Conservation (phyloP, 2,329 filamentous ascomycete species). For the Pseudopithomyces chartarum region DNA sequence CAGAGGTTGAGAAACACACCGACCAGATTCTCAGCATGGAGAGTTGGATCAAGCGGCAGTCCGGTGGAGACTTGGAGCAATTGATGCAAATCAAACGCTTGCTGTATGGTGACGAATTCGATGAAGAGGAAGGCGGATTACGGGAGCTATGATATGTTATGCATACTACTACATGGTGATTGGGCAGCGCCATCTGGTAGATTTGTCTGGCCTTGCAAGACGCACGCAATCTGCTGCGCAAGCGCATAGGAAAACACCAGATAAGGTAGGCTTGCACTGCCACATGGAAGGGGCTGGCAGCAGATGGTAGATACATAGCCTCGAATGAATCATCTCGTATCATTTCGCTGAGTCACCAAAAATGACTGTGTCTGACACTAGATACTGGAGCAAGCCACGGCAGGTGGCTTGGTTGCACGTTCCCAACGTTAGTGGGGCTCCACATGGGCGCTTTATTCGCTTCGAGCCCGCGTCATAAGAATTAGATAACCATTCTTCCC, state of each 20-base stretch:
- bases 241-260: no score
- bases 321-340: conserved; percentile 31
- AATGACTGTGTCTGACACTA: conserved; percentile 21
- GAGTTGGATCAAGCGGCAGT: conserved; percentile 46
- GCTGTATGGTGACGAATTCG: conserved; percentile 60
- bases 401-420: conserved; percentile 5
- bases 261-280: no score
- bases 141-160: conserved; percentile 39
- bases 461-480: conserved; percentile 32
- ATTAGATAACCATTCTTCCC: conserved; percentile 17
- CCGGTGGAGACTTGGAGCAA: conserved; percentile 48
- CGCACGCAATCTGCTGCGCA: neutral
- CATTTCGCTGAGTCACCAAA: neutral
- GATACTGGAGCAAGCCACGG: conserved; percentile 1
- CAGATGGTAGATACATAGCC: neutral
- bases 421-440: conserved; percentile 11
- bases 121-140: conserved; percentile 58
- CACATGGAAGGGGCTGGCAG: neutral
- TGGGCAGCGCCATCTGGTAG: no score
- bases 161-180: no score
- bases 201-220: no score
- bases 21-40: conserved; percentile 55
- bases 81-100: conserved; percentile 50
- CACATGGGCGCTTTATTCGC: conserved; percentile 31
- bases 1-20: conserved; percentile 45